Percentiles rank a stretch among this genome's conserved stretches.
These are phyloP conservation scores for Eleusine indica DNA, from an alignment of 176 grass and related monocot genomes.

Conservation along the genomic window DNA sequence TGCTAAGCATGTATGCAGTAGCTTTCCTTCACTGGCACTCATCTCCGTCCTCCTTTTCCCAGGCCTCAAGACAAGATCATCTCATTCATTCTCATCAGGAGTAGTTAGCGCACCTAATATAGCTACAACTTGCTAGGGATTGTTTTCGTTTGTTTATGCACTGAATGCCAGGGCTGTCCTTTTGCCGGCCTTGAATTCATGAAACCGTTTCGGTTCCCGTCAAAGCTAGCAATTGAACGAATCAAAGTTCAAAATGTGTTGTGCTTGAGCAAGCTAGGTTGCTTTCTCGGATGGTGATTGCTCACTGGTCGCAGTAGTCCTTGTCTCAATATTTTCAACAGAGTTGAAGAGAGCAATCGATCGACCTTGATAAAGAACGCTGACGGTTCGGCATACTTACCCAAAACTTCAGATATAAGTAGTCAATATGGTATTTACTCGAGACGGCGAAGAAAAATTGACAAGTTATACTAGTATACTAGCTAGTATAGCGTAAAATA, in stretches of 20 bases:
- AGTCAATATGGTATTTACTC: not conserved
- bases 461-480: not conserved
- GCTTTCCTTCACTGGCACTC: slow-evolving; percentile 66
- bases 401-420: not conserved
- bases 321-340: not conserved
- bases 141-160: slow-evolving; percentile 4
- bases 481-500: no score
- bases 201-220: not conserved
- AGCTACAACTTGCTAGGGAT: not conserved
- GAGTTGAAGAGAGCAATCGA: not conserved
- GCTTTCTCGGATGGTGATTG: slow-evolving; percentile 15
- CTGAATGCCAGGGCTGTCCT: slow-evolving; percentile 46
- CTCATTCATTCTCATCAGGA: not conserved
- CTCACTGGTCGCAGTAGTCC: not conserved
- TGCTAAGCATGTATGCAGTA: slow-evolving; percentile 8
- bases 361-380: not conserved
- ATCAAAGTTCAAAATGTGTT: not conserved
- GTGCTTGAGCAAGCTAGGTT: not conserved
- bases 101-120: slow-evolving; percentile 1
- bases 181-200: slow-evolving; percentile 31
- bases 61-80: not conserved
- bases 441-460: not conserved
- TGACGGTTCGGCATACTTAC: not conserved
- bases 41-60: not conserved
- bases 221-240: not conserved